Conservation (phyloP, 352 stramenopile species). For the Globisporangium parvum region DNA sequence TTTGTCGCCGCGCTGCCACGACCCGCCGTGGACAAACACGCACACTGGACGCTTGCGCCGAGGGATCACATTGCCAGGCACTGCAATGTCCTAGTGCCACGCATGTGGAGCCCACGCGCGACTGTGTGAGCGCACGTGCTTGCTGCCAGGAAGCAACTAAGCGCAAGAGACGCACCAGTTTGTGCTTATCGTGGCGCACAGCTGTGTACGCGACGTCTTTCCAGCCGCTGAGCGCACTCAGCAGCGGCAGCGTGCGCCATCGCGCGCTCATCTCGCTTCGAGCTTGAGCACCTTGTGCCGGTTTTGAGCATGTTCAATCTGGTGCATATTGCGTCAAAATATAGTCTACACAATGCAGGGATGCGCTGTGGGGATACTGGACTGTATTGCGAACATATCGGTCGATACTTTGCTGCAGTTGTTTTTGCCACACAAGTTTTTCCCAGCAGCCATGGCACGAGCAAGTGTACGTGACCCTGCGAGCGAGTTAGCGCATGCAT, state of each 20-base stretch:
- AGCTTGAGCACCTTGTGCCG: background rate
- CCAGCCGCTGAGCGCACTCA: constrained; percentile 40
- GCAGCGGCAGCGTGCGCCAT: constrained; percentile 22
- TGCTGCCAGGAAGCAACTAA: too few relatives aligned
- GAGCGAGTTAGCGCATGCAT: background rate
- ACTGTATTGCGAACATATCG: too few relatives aligned
- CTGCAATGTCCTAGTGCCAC: constrained; percentile 43
- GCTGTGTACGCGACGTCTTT: constrained; percentile 60
- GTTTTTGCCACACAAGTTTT: background rate
- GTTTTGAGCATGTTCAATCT: too few relatives aligned
- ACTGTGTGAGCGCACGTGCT: background rate
- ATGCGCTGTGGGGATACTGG: too few relatives aligned
- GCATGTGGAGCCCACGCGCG: background rate
- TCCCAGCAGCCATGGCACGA: constrained; percentile 19
- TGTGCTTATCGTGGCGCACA: constrained; percentile 37
- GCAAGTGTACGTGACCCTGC: constrained; percentile 13
- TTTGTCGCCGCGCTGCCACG: constrained; percentile 83
- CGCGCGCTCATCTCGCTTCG: constrained; percentile 4
- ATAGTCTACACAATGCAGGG: too few relatives aligned
- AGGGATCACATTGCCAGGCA: constrained; percentile 26
- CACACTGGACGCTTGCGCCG: constrained; percentile 45
- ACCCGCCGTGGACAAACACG: constrained; percentile 80
- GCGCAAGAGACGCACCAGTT: constrained; percentile 24
- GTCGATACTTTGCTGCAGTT: too few relatives aligned
- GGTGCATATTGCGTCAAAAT: background rate